Evolutionary conservation across 2,329 filamentous ascomycete genomes (phyloP).

Genomic region (Pyrenophora tritici-repentis): DNA sequence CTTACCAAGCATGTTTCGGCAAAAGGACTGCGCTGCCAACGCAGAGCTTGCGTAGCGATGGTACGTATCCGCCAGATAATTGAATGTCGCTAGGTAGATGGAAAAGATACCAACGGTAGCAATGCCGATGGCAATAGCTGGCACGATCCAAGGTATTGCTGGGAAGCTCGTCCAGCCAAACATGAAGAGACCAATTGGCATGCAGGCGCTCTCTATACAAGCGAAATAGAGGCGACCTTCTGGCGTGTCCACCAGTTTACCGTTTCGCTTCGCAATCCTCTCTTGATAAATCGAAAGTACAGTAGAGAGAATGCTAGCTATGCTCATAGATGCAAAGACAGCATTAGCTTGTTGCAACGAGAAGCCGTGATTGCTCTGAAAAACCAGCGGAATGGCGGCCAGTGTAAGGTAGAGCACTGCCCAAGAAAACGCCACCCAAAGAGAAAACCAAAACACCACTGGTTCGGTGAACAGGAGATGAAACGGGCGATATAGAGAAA

Average conservation of each 20-base stretch:
- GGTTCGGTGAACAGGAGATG: conserved; percentile 76
- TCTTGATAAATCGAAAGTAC: conserved; percentile 74
- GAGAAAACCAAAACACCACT: conserved; percentile 82
- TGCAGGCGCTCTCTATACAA: conserved; percentile 73
- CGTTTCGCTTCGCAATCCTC: conserved; percentile 59
- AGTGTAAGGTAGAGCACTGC: conserved; percentile 86
- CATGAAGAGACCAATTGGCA: conserved; percentile 81
- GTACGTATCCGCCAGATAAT: conserved; percentile 89
- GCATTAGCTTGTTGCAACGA: conserved; percentile 68
- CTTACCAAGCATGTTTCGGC: conserved; percentile 74
- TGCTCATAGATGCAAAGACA: conserved; percentile 74
- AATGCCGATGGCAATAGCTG: conserved; percentile 70
- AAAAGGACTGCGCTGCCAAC: conserved; percentile 83
- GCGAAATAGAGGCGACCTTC: conserved; percentile 84
- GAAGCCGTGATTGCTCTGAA: conserved; percentile 70
- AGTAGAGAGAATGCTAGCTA: conserved; percentile 70
- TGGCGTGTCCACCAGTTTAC: conserved; percentile 54
- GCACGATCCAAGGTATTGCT: conserved; percentile 72
- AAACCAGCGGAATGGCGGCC: conserved; percentile 78
- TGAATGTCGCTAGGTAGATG: conserved; percentile 80
- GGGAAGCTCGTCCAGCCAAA: conserved; percentile 73
- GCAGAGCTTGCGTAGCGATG: conserved; percentile 84
- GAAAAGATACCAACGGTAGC: conserved; percentile 85
- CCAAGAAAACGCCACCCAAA: conserved; percentile 92
- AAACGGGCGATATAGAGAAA: conserved; percentile 79